phyloP scores from a whole-genome alignment of 108 stramenopile genomes.

The Stephanodiscus minutulus region DNA sequence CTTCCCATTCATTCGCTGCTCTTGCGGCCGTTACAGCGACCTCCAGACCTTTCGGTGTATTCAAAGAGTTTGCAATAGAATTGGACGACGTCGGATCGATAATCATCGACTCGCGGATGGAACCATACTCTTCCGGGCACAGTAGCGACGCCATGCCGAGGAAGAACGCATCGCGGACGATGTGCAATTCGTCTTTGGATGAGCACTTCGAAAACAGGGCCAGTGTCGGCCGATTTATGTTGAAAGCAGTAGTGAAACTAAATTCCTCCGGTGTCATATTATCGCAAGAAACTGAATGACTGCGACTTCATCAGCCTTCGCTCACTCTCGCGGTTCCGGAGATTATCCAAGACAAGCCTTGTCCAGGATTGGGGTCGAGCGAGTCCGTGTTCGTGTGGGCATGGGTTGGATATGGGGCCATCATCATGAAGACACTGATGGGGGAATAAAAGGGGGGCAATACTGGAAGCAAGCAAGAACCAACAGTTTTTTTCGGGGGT shows the following conservation, averaged over 20 bases:
- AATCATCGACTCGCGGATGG: slow-evolving; percentile 35
- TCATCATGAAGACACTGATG: too few relatives aligned
- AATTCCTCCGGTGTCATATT: slow-evolving; percentile 49
- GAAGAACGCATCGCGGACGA: slow-evolving; percentile 63
- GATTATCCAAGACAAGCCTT: too few relatives aligned
- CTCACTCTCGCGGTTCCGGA: too few relatives aligned
- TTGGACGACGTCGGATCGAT: slow-evolving; percentile 41
- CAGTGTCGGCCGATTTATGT: slow-evolving; percentile 57
- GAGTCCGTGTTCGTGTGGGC: too few relatives aligned
- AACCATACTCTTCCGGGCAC: slow-evolving; percentile 71
- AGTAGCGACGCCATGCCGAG: slow-evolving; percentile 74
- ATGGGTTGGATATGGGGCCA: too few relatives aligned
- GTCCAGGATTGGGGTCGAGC: too few relatives aligned
- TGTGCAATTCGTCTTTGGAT: slow-evolving; percentile 52
- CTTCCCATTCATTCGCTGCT: slow-evolving; percentile 42
- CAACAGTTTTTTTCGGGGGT: too few relatives aligned
- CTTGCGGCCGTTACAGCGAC: slow-evolving; percentile 51
- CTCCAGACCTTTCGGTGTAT: slow-evolving; percentile 45
- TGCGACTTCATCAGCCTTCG: too few relatives aligned
- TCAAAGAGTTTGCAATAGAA: slow-evolving; percentile 33
- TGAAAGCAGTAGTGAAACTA: slow-evolving; percentile 63
- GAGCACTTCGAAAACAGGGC: slow-evolving; percentile 65
- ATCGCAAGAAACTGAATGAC: background rate
- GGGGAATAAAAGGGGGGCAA: too few relatives aligned
- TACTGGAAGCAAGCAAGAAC: too few relatives aligned